phyloP scores from a whole-genome alignment of 2,329 filamentous ascomycete genomes.

The Nectriaceae sp. region DNA sequence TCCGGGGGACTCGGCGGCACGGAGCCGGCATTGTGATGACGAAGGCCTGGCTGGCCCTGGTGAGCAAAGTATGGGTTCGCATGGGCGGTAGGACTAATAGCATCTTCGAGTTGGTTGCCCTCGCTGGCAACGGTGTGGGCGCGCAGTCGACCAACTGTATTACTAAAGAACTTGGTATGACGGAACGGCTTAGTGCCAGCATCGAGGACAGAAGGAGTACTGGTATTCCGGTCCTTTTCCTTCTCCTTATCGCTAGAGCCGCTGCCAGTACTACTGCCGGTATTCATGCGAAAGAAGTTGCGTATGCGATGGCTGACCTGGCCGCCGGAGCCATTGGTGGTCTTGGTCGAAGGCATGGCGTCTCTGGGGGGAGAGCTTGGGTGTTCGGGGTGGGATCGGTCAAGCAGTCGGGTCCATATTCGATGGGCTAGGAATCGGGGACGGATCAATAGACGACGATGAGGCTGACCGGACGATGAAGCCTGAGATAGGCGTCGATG shows the following conservation, averaged over 20 bases:
- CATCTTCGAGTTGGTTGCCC: constrained; percentile 86
- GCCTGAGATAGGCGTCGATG: constrained; percentile 8
- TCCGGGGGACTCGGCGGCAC: constrained; percentile 91
- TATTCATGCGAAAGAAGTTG: constrained; percentile 72
- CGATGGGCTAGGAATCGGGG: constrained; percentile 18
- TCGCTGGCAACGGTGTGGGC: constrained; percentile 92
- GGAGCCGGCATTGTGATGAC: constrained; percentile 93
- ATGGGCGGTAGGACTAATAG: constrained; percentile 86
- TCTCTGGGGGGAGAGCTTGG: not conserved
- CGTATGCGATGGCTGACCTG: constrained; percentile 70
- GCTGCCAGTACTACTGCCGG: constrained; percentile 39
- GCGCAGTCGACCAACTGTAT: constrained; percentile 81
- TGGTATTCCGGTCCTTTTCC: constrained; percentile 27
- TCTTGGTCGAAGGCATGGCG: constrained; percentile 57
- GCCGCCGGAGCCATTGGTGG: constrained; percentile 49
- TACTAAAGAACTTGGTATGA: constrained; percentile 86
- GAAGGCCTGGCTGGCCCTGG: constrained; percentile 88
- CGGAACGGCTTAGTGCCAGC: constrained; percentile 63
- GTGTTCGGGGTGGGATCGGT: constrained; percentile 20
- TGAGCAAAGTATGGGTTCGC: constrained; percentile 98
- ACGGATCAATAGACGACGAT: constrained; percentile 6
- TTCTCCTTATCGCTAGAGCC: constrained; percentile 39
- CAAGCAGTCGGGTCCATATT: constrained; percentile 43
- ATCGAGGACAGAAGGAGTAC: constrained; percentile 17
- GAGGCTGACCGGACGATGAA: constrained; percentile 13